phyloP scores from a whole-genome alignment of 2,329 filamentous ascomycete genomes.

The Fusarium illudens region DNA sequence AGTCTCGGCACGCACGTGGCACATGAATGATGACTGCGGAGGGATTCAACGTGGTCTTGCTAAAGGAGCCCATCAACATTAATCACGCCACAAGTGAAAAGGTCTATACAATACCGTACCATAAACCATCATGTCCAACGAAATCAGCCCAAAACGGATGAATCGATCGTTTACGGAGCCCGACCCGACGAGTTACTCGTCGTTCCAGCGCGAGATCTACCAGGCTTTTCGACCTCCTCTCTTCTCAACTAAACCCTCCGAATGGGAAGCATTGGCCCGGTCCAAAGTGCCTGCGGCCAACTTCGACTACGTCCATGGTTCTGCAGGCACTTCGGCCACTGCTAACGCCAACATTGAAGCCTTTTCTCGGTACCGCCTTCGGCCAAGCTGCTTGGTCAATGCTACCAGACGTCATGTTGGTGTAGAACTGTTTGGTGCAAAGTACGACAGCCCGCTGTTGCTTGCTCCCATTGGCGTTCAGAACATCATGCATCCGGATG shows the following conservation, averaged over 20 bases:
- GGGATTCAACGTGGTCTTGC: background rate
- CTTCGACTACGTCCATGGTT: constrained; percentile 70
- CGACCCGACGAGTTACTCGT: constrained; percentile 29
- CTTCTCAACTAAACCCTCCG: constrained; percentile 32
- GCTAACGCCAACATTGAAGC: constrained; percentile 67
- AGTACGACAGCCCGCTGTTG: constrained; percentile 57
- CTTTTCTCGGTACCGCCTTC: constrained; percentile 61
- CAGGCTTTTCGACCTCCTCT: constrained; percentile 31
- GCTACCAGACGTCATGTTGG: constrained; percentile 57
- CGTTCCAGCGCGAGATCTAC: constrained; percentile 38
- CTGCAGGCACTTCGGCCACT: constrained; percentile 68
- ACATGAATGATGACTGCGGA: background rate
- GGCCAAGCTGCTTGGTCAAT: constrained; percentile 60
- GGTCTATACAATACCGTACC: background rate
- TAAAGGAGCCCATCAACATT: background rate
- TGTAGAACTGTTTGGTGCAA: constrained; percentile 61
- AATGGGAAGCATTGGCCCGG: constrained; percentile 35
- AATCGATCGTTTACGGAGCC: constrained; percentile 21
- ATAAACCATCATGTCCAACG: background rate
- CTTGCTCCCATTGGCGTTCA: constrained; percentile 77
- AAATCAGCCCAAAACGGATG: background rate
- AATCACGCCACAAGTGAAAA: background rate
- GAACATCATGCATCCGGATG: constrained; percentile 70
- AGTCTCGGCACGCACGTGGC: background rate
- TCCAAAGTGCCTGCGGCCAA: constrained; percentile 29